Evolutionary conservation across 176 grass and related monocot genomes (phyloP), one percentile per base, ranked within the genome.

Genomic region (Avena insularis): DNA sequence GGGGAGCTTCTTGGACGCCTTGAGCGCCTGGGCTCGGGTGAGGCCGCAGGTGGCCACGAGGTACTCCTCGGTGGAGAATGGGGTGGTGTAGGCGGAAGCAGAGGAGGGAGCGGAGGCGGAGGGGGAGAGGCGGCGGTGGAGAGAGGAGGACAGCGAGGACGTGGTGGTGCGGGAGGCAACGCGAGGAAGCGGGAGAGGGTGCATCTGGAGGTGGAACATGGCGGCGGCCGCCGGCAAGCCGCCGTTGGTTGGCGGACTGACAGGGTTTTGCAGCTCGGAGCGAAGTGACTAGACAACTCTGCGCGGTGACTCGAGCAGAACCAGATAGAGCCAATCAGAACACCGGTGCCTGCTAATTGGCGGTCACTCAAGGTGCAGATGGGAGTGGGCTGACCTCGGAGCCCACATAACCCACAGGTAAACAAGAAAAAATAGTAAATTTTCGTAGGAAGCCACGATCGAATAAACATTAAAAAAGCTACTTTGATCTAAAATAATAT

Each of bases 1-100:
- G 50, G 27, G 17, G 75, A 77, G 75, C 27, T 77, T 77, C 75
- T 77, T 77, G 75, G 50, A 56, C 75, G 75, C 75, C 75, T 77
- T 77, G 75, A 77, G 50, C 50, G 75, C 75, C 50, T 77, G 75
- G 14, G 75, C 75, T 35, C 50, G 50, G 75, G 9, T 77, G 50
- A 77, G 75, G 29, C 75, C 75, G 75, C 75, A 77, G 50, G 75
- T 77, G 75, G 29, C 27, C 4, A 56, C 4, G 15, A 77, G 75
- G 50, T 77, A 77, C 75, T 77, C 75, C 14, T 77, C 50, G 27
- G 75, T 12, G 51, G 75, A 56, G 75, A 77, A 77, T 36, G 50
- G 50, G 50, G 75, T 12, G 74, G 49, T 31, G 74, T 29, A 8
- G 64, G 27, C 25, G 23, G 23, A 64, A 23, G 60, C 10, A 21